Evolutionary conservation across 352 stramenopile genomes (phyloP).

Genomic region (Nothophytophthora sp.): DNA sequence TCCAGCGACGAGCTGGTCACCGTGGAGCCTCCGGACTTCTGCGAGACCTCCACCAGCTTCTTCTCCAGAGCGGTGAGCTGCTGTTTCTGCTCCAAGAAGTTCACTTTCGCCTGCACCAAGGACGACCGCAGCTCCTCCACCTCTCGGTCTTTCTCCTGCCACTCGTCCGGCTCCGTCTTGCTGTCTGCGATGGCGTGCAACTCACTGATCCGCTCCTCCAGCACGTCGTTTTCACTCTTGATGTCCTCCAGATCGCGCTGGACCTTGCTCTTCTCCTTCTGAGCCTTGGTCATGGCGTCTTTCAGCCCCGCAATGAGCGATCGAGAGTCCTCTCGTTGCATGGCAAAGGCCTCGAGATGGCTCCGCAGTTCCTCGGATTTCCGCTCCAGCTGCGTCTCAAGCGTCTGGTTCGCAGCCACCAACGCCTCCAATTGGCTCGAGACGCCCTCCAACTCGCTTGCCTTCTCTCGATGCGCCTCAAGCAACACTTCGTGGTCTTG

Average conservation of each 20-base stretch:
- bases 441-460: slow-evolving; percentile 30
- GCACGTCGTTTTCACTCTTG: slow-evolving; percentile 57
- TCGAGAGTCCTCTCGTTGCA: slow-evolving; percentile 42
- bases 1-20: slow-evolving; percentile 37
- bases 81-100: slow-evolving; percentile 56
- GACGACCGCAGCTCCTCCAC: slow-evolving; percentile 58
- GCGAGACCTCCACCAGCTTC: slow-evolving; percentile 53
- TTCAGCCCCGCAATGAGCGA: slow-evolving; percentile 23
- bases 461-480: slow-evolving; percentile 33
- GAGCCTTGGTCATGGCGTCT: slow-evolving; percentile 9
- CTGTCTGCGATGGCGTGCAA: slow-evolving; percentile 32
- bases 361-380: slow-evolving; percentile 17
- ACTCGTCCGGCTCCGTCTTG: slow-evolving; percentile 39
- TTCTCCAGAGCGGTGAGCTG: slow-evolving; percentile 56
- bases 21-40: slow-evolving; percentile 25
- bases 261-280: slow-evolving; percentile 31
- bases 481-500: slow-evolving; percentile 56
- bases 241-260: slow-evolving; percentile 42
- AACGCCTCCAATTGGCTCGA: slow-evolving; percentile 30
- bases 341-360: slow-evolving; percentile 29
- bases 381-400: slow-evolving; percentile 28
- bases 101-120: slow-evolving; percentile 57
- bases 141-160: slow-evolving; percentile 51
- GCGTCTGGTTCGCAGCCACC: slow-evolving; percentile 22
- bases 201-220: slow-evolving; percentile 59